Base-by-base conservation (phyloP, 768 basidiomycete species). In the Arthromyces matolae region DNA sequence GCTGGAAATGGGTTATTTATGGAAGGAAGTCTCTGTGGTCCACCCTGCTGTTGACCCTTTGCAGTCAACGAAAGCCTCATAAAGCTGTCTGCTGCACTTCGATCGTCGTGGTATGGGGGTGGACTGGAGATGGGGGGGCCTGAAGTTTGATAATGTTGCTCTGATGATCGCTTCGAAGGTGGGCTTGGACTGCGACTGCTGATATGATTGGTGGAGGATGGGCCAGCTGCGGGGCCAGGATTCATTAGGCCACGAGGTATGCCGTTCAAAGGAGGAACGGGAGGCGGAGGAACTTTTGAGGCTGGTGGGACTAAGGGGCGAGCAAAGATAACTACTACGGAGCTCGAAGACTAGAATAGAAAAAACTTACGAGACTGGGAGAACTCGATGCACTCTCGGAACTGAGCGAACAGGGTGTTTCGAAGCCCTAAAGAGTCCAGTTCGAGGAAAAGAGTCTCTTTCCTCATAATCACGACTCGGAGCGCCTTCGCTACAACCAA, bases 381-480 rank as follows among this genome's bases (percentile, higher is more conserved):
- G 64, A 92, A 90, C 31, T 85, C 84, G 50, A 92, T 88, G 59
- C 91, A 94, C 25, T 92, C 93, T 36, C 71, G 75, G 61, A 99
- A 81, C 59, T 89, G 86, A 7, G 69, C 58, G 34, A 88, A 63
- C 55, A 93, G 73, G 52, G 70, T 68, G 57, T 91, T 81, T 50
- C 90, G 76, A 12, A 73, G 66, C 25, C 77, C 70, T 8, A 64
- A 64, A 1, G 85, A 84, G 47, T 80, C 75, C 6, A 79, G 70
- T 48, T 84, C 79, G 8, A 99, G 56, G 33, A 75, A 70, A 42
- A 99, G 64, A 5, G 76, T 82, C 65, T 98, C 96, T 68, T 93
- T 95, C 52, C 82, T 73, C 86, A 99, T 84, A 53, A 99, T 80
- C 33, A 79, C 79, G 5, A 98, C 74, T 45, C 86, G 80, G 32